Base-by-base conservation (phyloP, 805 yeast species). In the Kuraishia piskuri region DNA sequence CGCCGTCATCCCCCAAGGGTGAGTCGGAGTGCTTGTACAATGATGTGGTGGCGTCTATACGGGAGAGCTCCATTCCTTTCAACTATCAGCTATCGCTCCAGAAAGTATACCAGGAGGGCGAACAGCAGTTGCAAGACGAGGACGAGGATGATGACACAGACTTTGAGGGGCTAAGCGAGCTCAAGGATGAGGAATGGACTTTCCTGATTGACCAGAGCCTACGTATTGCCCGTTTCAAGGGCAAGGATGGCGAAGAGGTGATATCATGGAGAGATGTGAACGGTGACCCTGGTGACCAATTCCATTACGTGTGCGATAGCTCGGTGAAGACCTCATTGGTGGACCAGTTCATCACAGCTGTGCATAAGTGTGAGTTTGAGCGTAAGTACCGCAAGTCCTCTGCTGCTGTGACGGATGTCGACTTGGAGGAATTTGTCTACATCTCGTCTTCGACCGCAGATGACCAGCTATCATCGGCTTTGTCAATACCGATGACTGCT, bases 281-380 rank as follows among this genome's bases (percentile, higher is more conserved):
- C 48, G 97, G 96, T n/a, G 97, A 91, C 61, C 74, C 76, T 4
- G 97, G 90, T 22, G 97, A 91, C 62, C 70, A 75, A 57, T 90
- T 86, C 67, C 96, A 90, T 67, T 91, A 88, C 68, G 76, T 86
- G 22, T 80, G 89, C 50, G 88, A 83, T 56, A 77, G 76, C 50
- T 76, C 77, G 14, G 79, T 83, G n/a, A 72, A 80, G 8, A 61
- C 71, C 17, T 79, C 74, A 23, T 76, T 82, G 45, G 79, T 86
- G 45, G 81, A 84, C 31, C 73, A 75, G 47, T 92, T 92, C 65
- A 78, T 85, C 70, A 64, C 71, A 23, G 73, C 82, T 1, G 73
- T 89, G 14, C 76, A 80, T 61, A 78, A 78, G 54, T 88, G 96
- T 61, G 80, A 84, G 59, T 92, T 79, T 63, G 96, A 90, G 64